A percentile compares a stretch with the other conserved stretches of the same genome.
These are phyloP conservation scores for Obelidium mucronatum DNA, from an alignment of 192 early-diverging fungal species.

Conservation along the genomic window DNA sequence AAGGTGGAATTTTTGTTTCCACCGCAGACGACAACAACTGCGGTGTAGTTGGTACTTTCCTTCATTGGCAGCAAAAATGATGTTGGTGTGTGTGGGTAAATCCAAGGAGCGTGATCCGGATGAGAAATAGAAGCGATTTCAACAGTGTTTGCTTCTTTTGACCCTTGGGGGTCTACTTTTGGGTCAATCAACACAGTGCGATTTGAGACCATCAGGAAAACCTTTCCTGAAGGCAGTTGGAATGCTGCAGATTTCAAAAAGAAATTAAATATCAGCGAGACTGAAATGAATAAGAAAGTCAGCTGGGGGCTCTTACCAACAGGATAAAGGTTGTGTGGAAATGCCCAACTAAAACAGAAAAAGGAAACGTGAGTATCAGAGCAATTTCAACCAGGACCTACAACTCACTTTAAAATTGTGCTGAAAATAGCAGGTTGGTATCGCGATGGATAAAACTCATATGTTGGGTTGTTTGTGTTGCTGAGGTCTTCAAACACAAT, in stretches of 20 bases:
- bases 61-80: conserved; percentile 46
- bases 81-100: conserved; percentile 47
- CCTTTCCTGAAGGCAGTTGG: conserved; percentile 43
- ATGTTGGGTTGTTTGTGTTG: conserved; percentile 42
- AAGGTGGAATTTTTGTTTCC: conserved; percentile 33
- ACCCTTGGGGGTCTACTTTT: conserved; percentile 1
- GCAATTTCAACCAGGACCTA: background rate
- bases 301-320: conserved; percentile 2
- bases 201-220: conserved; percentile 50
- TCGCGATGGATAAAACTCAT: conserved; percentile 38
- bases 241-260: conserved; percentile 37
- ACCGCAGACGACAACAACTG: conserved; percentile 50
- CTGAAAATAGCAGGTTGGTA: background rate
- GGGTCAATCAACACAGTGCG: conserved; percentile 36
- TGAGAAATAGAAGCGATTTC: conserved; percentile 24
- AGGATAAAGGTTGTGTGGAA: conserved; percentile 30
- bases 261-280: background rate
- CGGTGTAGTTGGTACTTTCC: conserved; percentile 39
- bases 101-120: conserved; percentile 33
- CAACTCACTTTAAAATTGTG: background rate
- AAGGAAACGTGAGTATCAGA: background rate
- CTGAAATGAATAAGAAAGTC: background rate
- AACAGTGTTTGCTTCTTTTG: conserved; percentile 13
- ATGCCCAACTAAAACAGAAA: conserved; percentile 14
- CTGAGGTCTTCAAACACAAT: conserved; percentile 36